Evolutionary conservation across 352 stramenopile species (phyloP), one percentile per base, ranked within the genome.

Genomic region (Phytophthora pini): DNA sequence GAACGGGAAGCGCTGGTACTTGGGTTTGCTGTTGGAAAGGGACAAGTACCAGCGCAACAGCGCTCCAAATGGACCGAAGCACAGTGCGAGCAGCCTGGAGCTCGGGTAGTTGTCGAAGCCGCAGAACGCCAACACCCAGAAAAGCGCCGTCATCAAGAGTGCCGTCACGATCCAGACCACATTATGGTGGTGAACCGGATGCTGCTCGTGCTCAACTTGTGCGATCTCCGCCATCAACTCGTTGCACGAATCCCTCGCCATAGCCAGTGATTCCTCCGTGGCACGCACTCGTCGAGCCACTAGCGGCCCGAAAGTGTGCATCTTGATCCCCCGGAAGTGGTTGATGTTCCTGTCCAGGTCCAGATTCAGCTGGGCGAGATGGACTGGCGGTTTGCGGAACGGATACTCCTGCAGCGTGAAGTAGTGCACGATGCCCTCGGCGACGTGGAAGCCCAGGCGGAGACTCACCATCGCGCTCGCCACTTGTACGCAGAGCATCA

Each of bases 11-110:
- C 67, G 60, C 43, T 83, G 86, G 48, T 68, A 89, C 45, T 56
- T 53, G 4, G 80, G 70, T 36, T 72, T 67, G 53, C 51, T 71
- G 62, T 90, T 90, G 50, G 70, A 67, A 38, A 88, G 45, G 26
- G 79, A 88, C 36, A 90, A 68, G 29, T 80, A 81, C 57, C 77
- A 90, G 11, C 82, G 79, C 40, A 86, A 44, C 38, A 88, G 52
- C 26, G 82, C 82, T 20, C 82, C 82, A 34, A 90, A 84, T 1
- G 79, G 75, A n/a, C 72, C 81, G 43, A 88, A 73, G 53, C 75
- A 84, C n/a, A 89, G 17, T 6, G 77, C 77, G 17, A 89, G 54
- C 20, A 89, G 43, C 22, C 77, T 68, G 26, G 80, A 89, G 41
- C 73, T 82, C 15, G 65, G 46, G 54, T 89, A 87, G 15, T 80